Evolutionary conservation across 1,284 basidiomycete genomes (phyloP), one percentile per base, ranked within the genome.

Genomic region (Tilletiopsis washingtonensis): DNA sequence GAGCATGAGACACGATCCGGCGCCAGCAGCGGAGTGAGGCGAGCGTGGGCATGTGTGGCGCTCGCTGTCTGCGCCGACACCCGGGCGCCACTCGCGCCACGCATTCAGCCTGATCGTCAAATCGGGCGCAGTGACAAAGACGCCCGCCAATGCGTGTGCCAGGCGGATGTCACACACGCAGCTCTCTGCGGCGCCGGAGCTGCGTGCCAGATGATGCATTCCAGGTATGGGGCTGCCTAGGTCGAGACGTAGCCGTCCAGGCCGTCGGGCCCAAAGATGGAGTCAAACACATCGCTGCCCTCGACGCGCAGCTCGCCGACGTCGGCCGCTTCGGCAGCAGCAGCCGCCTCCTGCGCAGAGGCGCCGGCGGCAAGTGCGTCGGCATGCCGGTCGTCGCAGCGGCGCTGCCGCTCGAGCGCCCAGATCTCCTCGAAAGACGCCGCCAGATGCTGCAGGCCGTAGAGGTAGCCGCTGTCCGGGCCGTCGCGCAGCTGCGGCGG

Each of bases 381-480:
- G n/a, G n/a, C n/a, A n/a, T n/a, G n/a, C n/a, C n/a, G n/a, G 40
- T 46, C 26, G 32, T 56, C 44, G 5, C 52, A 40, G 6, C 67
- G 54, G 5, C 55, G 43, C 17, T 43, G 25, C 5, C 70, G 54
- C 49, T 69, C 64, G 12, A 45, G 54, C 29, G 64, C 46, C 68
- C 64, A 72, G 34, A 72, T 72, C 51, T 63, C 64, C 74, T 91
- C 88, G 53, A 84, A 64, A 79, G 79, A 34, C 83, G 80, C 34
- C 19, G 68, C 47, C 32, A 98, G 76, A 67, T 81, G 90, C 77
- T 85, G 84, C 68, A 99, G 76, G 1, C 93, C 93, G 69, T 86
- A 90, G 36, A 97, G 75, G 76, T 97, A 98, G 7, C 93, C 93
- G 47, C 88, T 83, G 74, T 99, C 93, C 7, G 94, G 88, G 69